A percentile compares a stretch with the other conserved stretches of the same genome.
Conservation (phyloP, 305 asterid species). For the Andrographis paniculata region DNA sequence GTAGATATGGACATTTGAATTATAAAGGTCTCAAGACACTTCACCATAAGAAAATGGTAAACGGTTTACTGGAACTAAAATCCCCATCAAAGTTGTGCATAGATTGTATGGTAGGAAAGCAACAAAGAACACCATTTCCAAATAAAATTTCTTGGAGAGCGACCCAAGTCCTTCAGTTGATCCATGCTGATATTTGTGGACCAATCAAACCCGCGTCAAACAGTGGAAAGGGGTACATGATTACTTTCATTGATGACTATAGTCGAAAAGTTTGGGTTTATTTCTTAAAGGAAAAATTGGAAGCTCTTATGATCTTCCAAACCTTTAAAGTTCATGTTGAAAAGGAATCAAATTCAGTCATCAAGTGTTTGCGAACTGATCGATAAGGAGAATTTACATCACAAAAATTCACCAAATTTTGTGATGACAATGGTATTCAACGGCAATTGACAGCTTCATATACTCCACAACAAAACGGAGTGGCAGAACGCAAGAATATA, state of each 20-base stretch:
- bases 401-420: background rate
- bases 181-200: background rate
- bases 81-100: background rate
- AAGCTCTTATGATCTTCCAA: background rate
- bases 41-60: background rate
- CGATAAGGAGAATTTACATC: background rate
- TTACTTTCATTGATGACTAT: background rate
- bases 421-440: background rate
- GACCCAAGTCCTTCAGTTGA: background rate
- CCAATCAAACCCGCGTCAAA: background rate
- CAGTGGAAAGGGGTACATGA: background rate
- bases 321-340: background rate
- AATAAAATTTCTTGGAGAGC: background rate
- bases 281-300: background rate
- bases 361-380: background rate
- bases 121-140: background rate
- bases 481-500: background rate
- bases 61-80: slow-evolving; percentile 1
- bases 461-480: slow-evolving; percentile 13
- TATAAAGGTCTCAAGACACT: background rate
- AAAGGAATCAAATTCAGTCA: background rate
- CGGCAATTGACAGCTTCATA: slow-evolving; percentile 1
- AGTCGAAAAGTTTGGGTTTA: slow-evolving; percentile 2
- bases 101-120: background rate
- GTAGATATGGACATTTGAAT: slow-evolving; percentile 11